These are phyloP conservation scores for Agroathelia rolfsii DNA, from an alignment of 1,284 basidiomycete genomes.

Conservation along the genomic window DNA sequence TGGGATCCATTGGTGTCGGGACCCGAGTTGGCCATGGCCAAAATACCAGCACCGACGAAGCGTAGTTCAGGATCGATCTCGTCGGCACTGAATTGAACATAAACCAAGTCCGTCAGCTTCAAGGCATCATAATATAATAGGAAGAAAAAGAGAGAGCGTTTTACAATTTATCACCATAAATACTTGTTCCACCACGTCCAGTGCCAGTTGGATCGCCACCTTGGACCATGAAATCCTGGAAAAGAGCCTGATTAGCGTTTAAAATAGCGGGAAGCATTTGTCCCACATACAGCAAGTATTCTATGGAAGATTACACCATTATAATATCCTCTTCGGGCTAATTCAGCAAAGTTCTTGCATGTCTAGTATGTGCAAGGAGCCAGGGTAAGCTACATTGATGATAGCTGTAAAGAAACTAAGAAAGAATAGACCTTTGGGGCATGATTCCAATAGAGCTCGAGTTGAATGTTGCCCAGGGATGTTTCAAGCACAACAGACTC, in stretches of 20 bases:
- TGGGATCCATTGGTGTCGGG: constrained; percentile 95
- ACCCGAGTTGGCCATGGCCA: constrained; percentile 95
- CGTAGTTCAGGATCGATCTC: constrained; percentile 82
- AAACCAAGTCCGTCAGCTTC: too few species aligned
- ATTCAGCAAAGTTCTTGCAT: constrained; percentile 88
- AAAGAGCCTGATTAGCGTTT: constrained; percentile 2
- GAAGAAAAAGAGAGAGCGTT: constrained; percentile 19
- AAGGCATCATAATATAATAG: constrained; percentile 1
- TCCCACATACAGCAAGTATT: constrained; percentile 62
- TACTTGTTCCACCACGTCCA: constrained; percentile 85
- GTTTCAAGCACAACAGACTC: constrained; percentile 77
- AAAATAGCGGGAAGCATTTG: not conserved
- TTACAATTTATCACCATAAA: constrained; percentile 89
- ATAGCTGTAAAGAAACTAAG: constrained; percentile 7
- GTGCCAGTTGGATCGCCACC: constrained; percentile 93
- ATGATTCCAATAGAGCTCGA: constrained; percentile 88
- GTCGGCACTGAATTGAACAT: constrained; percentile 51
- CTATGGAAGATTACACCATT: constrained; percentile 84
- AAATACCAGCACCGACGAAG: constrained; percentile 92
- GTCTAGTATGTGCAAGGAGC: constrained; percentile 41
- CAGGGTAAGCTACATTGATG: constrained; percentile 5
- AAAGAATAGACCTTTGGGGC: constrained; percentile 65
- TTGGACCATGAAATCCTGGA: constrained; percentile 92
- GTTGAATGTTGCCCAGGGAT: constrained; percentile 75
- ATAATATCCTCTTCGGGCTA: constrained; percentile 79